Base-by-base conservation (phyloP, 1,139 yeast genomes). In the Nadsonia commutata region DNA sequence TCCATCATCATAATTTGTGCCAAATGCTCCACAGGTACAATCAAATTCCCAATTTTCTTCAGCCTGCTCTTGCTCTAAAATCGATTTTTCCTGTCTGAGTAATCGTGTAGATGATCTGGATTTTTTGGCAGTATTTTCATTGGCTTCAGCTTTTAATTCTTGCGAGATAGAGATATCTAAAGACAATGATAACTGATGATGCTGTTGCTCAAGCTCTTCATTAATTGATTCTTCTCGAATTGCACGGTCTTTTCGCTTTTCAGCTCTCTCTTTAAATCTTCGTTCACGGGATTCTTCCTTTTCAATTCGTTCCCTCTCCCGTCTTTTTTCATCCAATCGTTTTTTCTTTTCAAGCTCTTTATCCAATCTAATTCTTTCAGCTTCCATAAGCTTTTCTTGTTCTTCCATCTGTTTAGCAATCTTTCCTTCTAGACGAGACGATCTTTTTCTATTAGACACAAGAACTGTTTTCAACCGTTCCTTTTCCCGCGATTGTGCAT, bases 1-100 rank as follows among this genome's bases (percentile, higher is more conserved):
- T 6, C 67, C 67, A 40, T 66, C 70, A 40, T 63, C 67, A 48
- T 59, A 64, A 48, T 65, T 65, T 38, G 56, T 57, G 36, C 68
- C 67, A 43, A 56, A 54, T 13, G 57, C 55, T 13, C 70, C 70
- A 48, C 71, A 66, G 33, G 53, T 48, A 46, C 71, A 66, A 45
- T 66, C 69, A 52, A 66, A 66, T 31, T 57, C 52, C 70, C 70
- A 66, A 11, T 54, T 56, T 33, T 52, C 52, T 9, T 38, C 44
- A 20, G 31, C 41, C 37, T 27, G 36, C 11, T 22, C 31, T 41
- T 37, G 33, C 39, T 40, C 22, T n/a, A n/a, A n/a, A n/a, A n/a
- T n/a, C n/a, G n/a, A n/a, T 18, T 48, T 41, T 38, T 43, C 40
- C 20, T 23, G 38, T 39, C 38, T 37, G 13, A 20, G 18, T 20